Evolutionary conservation across 2,329 filamentous ascomycete species (phyloP).

Genomic region (Sporothrix humicola): DNA sequence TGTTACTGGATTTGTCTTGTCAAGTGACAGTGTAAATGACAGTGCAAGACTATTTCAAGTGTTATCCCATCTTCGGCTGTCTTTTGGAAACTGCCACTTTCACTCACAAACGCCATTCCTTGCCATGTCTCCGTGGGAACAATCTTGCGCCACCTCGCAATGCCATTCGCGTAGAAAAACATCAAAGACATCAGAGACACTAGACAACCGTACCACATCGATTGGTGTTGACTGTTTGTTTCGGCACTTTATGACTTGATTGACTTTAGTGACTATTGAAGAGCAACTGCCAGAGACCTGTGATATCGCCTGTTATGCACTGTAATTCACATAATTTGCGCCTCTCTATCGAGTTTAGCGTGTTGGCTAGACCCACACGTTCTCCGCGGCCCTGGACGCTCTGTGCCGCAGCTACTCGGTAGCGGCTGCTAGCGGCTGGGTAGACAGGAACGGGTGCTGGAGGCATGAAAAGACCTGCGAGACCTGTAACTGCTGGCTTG

Average conservation of each 20-base stretch:
- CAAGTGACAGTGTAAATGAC: not conserved
- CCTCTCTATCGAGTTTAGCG: slow-evolving; percentile 1
- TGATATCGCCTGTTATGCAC: not conserved
- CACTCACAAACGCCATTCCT: not conserved
- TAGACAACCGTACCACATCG: not conserved
- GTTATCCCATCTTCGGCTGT: not conserved
- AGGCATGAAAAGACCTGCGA: not conserved
- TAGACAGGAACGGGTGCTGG: slow-evolving; percentile 21
- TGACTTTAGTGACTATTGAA: not conserved
- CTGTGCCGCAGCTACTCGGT: slow-evolving; percentile 25
- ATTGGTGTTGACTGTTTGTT: not conserved
- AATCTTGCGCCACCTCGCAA: not conserved
- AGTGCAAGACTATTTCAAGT: no score
- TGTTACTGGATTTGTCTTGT: not conserved
- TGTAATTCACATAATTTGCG: slow-evolving; percentile 6
- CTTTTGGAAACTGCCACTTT: not conserved
- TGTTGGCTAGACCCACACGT: slow-evolving; percentile 7
- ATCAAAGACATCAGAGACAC: slow-evolving; percentile 13
- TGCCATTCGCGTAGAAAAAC: not conserved
- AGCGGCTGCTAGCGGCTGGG: slow-evolving; percentile 21
- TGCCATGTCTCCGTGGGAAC: slow-evolving; percentile 29
- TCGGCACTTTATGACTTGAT: no score
- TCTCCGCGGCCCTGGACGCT: slow-evolving; percentile 28
- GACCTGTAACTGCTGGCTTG: not conserved
- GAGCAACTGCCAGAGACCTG: not conserved